These are phyloP conservation scores for Calonectria crousiana DNA, from an alignment of 2,329 filamentous ascomycete species.

Conservation along the genomic window DNA sequence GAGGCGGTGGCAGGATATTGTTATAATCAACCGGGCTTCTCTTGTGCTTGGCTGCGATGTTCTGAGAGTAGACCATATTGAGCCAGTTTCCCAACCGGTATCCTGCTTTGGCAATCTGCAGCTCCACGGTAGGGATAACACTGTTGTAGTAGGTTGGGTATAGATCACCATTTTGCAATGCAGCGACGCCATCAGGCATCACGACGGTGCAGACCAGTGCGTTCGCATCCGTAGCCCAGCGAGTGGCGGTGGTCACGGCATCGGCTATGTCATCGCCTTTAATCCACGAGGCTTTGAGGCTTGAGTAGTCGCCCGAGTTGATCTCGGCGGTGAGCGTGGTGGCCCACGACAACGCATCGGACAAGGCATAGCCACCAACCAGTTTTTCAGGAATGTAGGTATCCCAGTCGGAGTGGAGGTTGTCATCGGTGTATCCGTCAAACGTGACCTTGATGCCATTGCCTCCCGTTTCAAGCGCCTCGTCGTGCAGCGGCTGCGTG, in stretches of 20 bases:
- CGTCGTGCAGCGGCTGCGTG: slow-evolving; percentile 67
- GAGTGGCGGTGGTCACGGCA: slow-evolving; percentile 47
- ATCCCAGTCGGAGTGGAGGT: slow-evolving; percentile 74
- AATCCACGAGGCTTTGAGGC: slow-evolving; percentile 51
- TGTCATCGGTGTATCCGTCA: slow-evolving; percentile 59
- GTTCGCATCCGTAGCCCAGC: slow-evolving; percentile 58
- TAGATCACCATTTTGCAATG: slow-evolving; percentile 55
- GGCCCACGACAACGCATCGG: slow-evolving; percentile 55
- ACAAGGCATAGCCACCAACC: slow-evolving; percentile 50
- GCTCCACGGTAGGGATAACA: slow-evolving; percentile 53
- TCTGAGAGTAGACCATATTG: background rate
- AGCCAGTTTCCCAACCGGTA: slow-evolving; percentile 42
- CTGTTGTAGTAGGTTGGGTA: slow-evolving; percentile 54
- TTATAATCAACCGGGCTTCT: background rate
- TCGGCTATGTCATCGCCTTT: slow-evolving; percentile 49
- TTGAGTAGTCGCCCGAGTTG: slow-evolving; percentile 52
- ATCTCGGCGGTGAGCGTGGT: slow-evolving; percentile 50
- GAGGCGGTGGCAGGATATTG: background rate
- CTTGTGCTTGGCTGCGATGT: slow-evolving; percentile 1
- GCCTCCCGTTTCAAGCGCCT: slow-evolving; percentile 65
- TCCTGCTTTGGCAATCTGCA: slow-evolving; percentile 60
- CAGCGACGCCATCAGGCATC: slow-evolving; percentile 51
- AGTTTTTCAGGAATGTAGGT: slow-evolving; percentile 65
- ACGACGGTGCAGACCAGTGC: slow-evolving; percentile 58
- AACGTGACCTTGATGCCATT: slow-evolving; percentile 66